Base-by-base conservation (phyloP, 1,284 basidiomycete genomes). In the Cutaneotrichosporon cutaneum region DNA sequence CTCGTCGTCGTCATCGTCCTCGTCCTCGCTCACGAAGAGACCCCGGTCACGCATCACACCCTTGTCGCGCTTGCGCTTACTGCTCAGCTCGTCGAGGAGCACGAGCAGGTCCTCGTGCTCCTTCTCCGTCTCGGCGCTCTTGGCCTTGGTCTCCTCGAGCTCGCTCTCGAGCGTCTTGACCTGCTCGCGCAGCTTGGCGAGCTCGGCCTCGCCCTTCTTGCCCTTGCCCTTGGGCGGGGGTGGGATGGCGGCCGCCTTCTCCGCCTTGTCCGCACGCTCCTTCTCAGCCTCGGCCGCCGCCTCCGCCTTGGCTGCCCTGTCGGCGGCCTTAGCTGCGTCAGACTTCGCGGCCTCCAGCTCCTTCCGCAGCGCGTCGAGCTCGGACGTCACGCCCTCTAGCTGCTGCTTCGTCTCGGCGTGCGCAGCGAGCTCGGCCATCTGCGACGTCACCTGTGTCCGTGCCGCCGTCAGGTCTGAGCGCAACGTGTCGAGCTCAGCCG, bases 51-150 rank as follows among this genome's bases (percentile, higher is more conserved):
- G 82, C 82, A 98, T 85, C 67, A 82, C 81, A 48, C 78, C 83
- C 81, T 97, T 97, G 76, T 98, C 94, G 65, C 81, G 82, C 77
- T 85, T 86, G 55, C 93, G 83, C 81, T 98, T 98, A 69, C 83
- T 85, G 54, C 86, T 90, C 56, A 98, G 81, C 78, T 99, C 96
- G 71, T 99, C 96, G 4, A 99, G 82, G 36, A 98, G 81, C 0
- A 99, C 94, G 2, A 99, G 82, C 59, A 99, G 77, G 77, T 98
- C 94, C 76, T 96, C 94, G 72, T 95, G 92, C 75, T 97, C 94
- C 80, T 94, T 94, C 75, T 91, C 88, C 26, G 87, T 85, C n/a
- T 94, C 92, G 65, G 85, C 85, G 51, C 84, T 82, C 74, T 88
- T 88, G 60, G 82, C 82, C 68, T 88, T 85, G 24, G 87, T 83